A percentile compares a stretch with the other conserved stretches of the same genome.
Conservation (phyloP, 2,329 filamentous ascomycete genomes). For the Aspergillus sp. region DNA sequence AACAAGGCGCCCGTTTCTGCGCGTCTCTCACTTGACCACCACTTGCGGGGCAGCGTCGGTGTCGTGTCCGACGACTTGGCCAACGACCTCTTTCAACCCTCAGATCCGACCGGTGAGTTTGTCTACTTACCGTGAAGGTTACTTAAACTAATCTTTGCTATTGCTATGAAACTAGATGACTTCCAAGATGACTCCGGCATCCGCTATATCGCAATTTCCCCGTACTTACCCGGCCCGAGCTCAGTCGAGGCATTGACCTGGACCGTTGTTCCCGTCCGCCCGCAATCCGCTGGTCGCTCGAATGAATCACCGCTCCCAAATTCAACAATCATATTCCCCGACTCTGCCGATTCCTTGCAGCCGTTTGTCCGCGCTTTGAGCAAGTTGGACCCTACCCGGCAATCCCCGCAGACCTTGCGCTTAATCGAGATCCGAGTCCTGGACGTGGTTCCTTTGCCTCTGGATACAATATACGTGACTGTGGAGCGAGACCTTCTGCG, state of each 20-base stretch:
- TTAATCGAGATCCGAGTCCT: slow-evolving; percentile 82
- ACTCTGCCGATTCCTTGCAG: slow-evolving; percentile 74
- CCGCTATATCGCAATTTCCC: slow-evolving; percentile 48
- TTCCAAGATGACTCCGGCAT: slow-evolving; percentile 30
- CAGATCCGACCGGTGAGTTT: slow-evolving; percentile 51
- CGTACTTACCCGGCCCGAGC: slow-evolving; percentile 42
- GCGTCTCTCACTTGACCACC: slow-evolving; percentile 79
- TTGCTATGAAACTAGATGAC: slow-evolving; percentile 9
- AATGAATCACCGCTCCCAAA: slow-evolving; percentile 65
- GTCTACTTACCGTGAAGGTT: neutral
- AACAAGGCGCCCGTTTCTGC: slow-evolving; percentile 76
- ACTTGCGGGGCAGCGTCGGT: slow-evolving; percentile 80
- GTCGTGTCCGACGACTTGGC: slow-evolving; percentile 85
- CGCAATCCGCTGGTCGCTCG: slow-evolving; percentile 44
- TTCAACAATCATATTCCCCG: slow-evolving; percentile 73
- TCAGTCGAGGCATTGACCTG: slow-evolving; percentile 66
- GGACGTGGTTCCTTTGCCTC: slow-evolving; percentile 73
- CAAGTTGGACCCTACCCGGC: slow-evolving; percentile 71
- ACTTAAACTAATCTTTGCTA: neutral
- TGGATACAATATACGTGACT: slow-evolving; percentile 85
- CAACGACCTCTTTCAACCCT: slow-evolving; percentile 70
- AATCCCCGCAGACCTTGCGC: slow-evolving; percentile 69
- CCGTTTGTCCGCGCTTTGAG: slow-evolving; percentile 74
- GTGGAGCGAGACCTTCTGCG: slow-evolving; percentile 78
- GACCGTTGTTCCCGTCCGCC: slow-evolving; percentile 78